A percentile compares a stretch with the other conserved stretches of the same genome.
These are phyloP conservation scores for Aspergillus niger DNA, from an alignment of 2,329 filamentous ascomycete genomes.

Conservation along the genomic window DNA sequence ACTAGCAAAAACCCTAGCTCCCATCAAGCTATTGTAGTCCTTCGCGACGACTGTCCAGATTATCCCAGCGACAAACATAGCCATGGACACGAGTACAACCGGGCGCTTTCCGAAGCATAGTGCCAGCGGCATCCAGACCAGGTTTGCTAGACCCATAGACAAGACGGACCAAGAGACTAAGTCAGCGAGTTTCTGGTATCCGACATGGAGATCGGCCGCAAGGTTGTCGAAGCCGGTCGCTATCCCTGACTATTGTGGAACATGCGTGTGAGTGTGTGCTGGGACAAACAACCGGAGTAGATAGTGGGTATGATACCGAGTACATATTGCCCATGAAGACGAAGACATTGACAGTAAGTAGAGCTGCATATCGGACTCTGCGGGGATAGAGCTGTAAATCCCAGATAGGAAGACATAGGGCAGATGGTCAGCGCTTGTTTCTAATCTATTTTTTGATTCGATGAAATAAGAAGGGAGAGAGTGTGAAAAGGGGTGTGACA, in stretches of 20 bases:
- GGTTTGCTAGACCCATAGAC: slow-evolving; percentile 32
- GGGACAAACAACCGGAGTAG: background rate
- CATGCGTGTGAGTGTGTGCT: slow-evolving; percentile 3
- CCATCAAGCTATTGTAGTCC: slow-evolving; percentile 35
- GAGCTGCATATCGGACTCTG: slow-evolving; percentile 28
- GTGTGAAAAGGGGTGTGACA: slow-evolving; percentile 1
- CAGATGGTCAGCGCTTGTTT: background rate
- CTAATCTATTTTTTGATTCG: too few species aligned
- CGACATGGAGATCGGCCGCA: slow-evolving; percentile 24
- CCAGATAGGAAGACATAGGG: background rate
- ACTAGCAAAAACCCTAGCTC: slow-evolving; percentile 35
- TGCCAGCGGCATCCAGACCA: slow-evolving; percentile 40
- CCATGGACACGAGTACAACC: slow-evolving; percentile 33
- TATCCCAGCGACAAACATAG: slow-evolving; percentile 32
- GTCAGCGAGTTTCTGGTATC: slow-evolving; percentile 20
- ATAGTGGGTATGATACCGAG: slow-evolving; percentile 16
- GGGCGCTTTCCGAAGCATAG: slow-evolving; percentile 44
- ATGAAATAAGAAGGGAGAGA: background rate
- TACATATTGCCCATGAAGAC: slow-evolving; percentile 36
- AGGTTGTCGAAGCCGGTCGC: slow-evolving; percentile 28
- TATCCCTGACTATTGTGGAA: slow-evolving; percentile 22
- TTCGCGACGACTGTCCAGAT: slow-evolving; percentile 38
- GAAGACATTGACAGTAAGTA: slow-evolving; percentile 31
- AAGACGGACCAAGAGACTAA: slow-evolving; percentile 29
- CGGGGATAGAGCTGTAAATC: slow-evolving; percentile 23